These are phyloP conservation scores for Suillus placidus DNA, from an alignment of 768 basidiomycete genomes.

Conservation along the genomic window DNA sequence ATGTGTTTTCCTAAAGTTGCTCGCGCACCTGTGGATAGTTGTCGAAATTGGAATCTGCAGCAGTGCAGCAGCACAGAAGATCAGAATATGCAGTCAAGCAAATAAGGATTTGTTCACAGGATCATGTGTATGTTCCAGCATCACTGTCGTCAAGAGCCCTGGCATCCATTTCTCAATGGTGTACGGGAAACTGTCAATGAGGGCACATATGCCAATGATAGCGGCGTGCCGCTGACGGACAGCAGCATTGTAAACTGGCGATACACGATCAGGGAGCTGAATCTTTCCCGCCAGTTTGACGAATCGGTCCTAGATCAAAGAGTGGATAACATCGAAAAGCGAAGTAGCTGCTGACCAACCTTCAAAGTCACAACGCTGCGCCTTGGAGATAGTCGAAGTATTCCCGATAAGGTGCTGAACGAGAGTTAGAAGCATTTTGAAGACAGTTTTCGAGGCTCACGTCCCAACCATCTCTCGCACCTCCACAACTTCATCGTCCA, in stretches of 20 bases:
- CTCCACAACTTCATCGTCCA: slow-evolving; percentile 87
- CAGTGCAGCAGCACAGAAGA: background rate
- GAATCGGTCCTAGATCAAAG: slow-evolving; percentile 65
- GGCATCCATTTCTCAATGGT: slow-evolving; percentile 93
- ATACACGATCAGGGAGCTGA: slow-evolving; percentile 63
- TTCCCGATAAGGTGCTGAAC: slow-evolving; percentile 74
- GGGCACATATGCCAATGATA: slow-evolving; percentile 83
- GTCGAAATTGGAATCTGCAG: slow-evolving; percentile 82
- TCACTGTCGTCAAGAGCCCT: slow-evolving; percentile 72
- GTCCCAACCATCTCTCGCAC: slow-evolving; percentile 89
- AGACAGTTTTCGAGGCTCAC: slow-evolving; percentile 44
- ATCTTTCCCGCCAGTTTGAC: slow-evolving; percentile 70
- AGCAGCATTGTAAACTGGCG: slow-evolving; percentile 67
- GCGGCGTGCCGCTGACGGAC: slow-evolving; percentile 85
- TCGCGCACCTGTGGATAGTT: slow-evolving; percentile 78
- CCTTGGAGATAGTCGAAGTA: slow-evolving; percentile 79
- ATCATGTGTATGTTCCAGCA: slow-evolving; percentile 85
- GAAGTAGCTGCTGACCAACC: slow-evolving; percentile 39
- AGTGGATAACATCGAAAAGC: background rate
- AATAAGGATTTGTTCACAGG: slow-evolving; percentile 48
- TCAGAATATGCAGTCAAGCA: slow-evolving; percentile 15
- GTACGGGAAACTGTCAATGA: slow-evolving; percentile 93
- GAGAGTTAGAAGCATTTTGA: slow-evolving; percentile 24
- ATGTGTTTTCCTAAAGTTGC: slow-evolving; percentile 80
- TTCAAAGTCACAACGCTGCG: slow-evolving; percentile 76